Base-by-base conservation (phyloP, 2,329 filamentous ascomycete genomes). In the Peltaster fructicola region DNA sequence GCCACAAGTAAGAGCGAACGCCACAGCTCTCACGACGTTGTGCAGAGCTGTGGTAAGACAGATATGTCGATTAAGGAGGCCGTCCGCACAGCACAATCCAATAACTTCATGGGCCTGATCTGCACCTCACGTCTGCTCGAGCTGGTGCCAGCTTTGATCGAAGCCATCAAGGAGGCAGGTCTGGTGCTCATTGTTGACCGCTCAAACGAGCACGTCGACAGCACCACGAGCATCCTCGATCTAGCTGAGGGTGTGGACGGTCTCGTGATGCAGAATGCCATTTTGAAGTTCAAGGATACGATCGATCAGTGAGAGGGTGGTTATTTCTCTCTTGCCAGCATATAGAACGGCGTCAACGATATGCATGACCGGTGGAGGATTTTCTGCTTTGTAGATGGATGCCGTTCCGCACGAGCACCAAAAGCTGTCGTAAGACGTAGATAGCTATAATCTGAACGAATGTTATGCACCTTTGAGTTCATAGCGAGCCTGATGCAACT, bases 91-190 rank as follows among this genome's bases (percentile, higher is more conserved):
- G 84, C 85, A 12, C 78, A 90, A 51, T 79, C 74, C 47, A 98
- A 98, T 49, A 98, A 98, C 48, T 80, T 98, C 37, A 98, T 98
- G 88, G 88, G 88, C 3, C 51, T 98, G 43, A 79, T 95, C 31
- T 93, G 84, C 54, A 82, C 74, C 39, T 85, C 80, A 15, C 68
- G 76, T 37, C 61, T 98, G 35, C 53, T 98, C 58, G 79, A 90
- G 33, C 81, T 92, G 58, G 84, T 93, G 6, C 88, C 88, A 1
- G 80, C 84, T 3, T 64, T 98, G 22, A 73, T 91, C 26, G 80
- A 90, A 38, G 80, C 84, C 2, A 85, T 98, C 55, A 95, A 95
- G 52, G 81, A 82, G 14, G 78, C 91, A 23, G 85, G 88, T 14
- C 62, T 98, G 24, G 85, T 91, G 4, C 65, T 98, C 17, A 84